Evolutionary conservation across 495 filamentous ascomycete species (phyloP), one percentile per base, ranked within the genome.

Genomic region (Neurospora sp.): DNA sequence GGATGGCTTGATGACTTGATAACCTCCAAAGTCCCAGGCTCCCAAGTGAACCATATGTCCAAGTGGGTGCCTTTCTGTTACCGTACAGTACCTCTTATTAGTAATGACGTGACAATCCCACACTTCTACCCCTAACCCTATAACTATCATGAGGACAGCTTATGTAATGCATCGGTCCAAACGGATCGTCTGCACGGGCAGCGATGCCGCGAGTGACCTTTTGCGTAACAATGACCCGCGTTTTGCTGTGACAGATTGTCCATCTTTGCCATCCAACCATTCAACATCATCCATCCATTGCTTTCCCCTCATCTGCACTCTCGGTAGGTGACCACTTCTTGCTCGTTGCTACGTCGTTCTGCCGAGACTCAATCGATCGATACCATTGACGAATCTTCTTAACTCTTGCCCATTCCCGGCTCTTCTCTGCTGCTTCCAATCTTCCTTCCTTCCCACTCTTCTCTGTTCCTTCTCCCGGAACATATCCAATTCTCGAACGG

Each of bases 291-390:
- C 41, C 41, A 72, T 37, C 18, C 23, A n/a, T 14, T 46, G n/a
- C 54, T 12, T 62, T 62, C 16, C 48, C 20, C 71, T 77, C 77
- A 79, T 48, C 54, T 62, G 23, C 54, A 62, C 23, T 62, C 14
- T 62, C 23, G 54, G 54, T 62, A 62, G 23, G 48, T 62, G 48
- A 73, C 72, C 70, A 72, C 39, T 73, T 48, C 72, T 75, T 74
- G 78, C 76, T 76, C 73, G 69, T 62, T 72, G 14, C 59, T 46
- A 35, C n/a, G 18, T 71, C 42, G 20, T 62, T 27, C 44, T 66
- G 69, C 73, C 71, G 70, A 31, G 44, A 16, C 70, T 54, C 46
- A 27, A 27, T 14, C 39, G n/a, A 35, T 35, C 35, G 35, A 35
- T 35, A 35, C 35, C 4, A 35, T 35, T 35, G 35, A 39, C 18